Percentiles rank a stretch among this genome's conserved stretches.
phyloP scores from a whole-genome alignment of 1,284 basidiomycete genomes.

The Moniliella sp. region DNA sequence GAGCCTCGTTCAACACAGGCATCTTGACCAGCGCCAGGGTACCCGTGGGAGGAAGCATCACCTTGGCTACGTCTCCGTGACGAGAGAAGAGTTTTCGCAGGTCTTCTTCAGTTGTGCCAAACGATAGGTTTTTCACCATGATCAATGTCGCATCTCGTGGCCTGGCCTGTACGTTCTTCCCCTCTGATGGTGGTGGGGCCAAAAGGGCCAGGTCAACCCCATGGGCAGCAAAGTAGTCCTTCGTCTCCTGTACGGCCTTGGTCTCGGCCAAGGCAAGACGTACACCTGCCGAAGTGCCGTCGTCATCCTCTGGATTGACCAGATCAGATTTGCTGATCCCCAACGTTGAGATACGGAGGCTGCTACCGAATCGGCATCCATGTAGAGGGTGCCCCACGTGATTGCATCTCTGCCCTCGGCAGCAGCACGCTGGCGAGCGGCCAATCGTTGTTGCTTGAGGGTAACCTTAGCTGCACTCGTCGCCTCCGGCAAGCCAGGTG shows the following conservation, averaged over 20 bases:
- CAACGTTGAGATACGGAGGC: conserved; percentile 59
- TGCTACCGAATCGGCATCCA: conserved; percentile 82
- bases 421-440: conserved; percentile 45
- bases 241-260: conserved; percentile 82
- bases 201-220: conserved; percentile 39
- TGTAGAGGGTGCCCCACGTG: conserved; percentile 87
- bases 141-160: conserved; percentile 47
- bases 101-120: conserved; percentile 55
- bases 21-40: conserved; percentile 86
- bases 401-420: conserved; percentile 54
- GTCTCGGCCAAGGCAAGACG: conserved; percentile 89
- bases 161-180: conserved; percentile 1
- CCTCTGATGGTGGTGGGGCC: background rate
- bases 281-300: conserved; percentile 46
- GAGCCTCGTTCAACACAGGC: conserved; percentile 38
- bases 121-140: conserved; percentile 90
- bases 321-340: conserved; percentile 66
- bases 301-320: conserved; percentile 40
- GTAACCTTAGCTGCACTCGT: conserved; percentile 3
- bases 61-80: conserved; percentile 53
- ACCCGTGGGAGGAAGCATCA: conserved; percentile 72
- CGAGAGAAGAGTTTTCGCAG: conserved; percentile 57
- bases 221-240: conserved; percentile 47
- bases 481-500: conserved; percentile 2
- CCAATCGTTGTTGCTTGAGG: conserved; percentile 42